A percentile compares a stretch with the other conserved stretches of the same genome.
Conservation (phyloP, 345 rosid genomes). For the Adansonia digitata region DNA sequence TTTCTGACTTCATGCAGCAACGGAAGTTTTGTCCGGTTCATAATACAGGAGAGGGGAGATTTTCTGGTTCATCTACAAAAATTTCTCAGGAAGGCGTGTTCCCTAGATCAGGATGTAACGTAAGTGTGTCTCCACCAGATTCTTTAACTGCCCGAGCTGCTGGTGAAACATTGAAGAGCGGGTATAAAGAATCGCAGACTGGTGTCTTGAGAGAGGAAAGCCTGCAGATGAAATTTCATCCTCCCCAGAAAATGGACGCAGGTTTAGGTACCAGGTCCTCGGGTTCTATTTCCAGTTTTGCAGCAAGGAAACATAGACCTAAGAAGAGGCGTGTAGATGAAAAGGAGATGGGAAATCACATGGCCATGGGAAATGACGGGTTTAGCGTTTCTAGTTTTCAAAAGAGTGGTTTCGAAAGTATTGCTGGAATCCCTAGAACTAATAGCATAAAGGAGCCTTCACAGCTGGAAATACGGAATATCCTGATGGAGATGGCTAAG, state of each 20-base stretch:
- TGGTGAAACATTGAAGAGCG: slow-evolving; percentile 25
- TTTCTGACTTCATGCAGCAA: slow-evolving; percentile 5
- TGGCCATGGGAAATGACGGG: slow-evolving; percentile 8
- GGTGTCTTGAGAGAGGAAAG: slow-evolving; percentile 7
- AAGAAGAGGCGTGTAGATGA: slow-evolving; percentile 25
- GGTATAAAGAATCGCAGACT: slow-evolving; percentile 12
- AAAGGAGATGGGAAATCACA: background rate
- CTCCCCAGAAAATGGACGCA: slow-evolving; percentile 18
- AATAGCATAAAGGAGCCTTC: slow-evolving; percentile 19
- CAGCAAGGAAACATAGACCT: slow-evolving; percentile 17
- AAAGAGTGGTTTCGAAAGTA: slow-evolving; percentile 9
- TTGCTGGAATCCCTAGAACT: background rate
- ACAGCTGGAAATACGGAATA: slow-evolving; percentile 20
- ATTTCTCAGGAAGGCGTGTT: background rate
- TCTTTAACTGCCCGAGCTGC: slow-evolving; percentile 18
- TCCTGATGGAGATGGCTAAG: slow-evolving; percentile 36
- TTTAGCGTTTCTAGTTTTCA: background rate
- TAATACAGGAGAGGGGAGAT: background rate
- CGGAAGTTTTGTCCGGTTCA: slow-evolving; percentile 10
- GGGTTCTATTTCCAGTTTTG: slow-evolving; percentile 9
- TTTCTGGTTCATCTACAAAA: slow-evolving; percentile 9
- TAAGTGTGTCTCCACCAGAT: slow-evolving; percentile 7
- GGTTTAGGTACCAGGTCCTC: slow-evolving; percentile 12
- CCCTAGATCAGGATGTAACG: slow-evolving; percentile 9
- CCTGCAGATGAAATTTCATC: slow-evolving; percentile 11